Evolutionary conservation across 148 eudicot genomes (phyloP).

Genomic region (Rhododendron mucronatum): DNA sequence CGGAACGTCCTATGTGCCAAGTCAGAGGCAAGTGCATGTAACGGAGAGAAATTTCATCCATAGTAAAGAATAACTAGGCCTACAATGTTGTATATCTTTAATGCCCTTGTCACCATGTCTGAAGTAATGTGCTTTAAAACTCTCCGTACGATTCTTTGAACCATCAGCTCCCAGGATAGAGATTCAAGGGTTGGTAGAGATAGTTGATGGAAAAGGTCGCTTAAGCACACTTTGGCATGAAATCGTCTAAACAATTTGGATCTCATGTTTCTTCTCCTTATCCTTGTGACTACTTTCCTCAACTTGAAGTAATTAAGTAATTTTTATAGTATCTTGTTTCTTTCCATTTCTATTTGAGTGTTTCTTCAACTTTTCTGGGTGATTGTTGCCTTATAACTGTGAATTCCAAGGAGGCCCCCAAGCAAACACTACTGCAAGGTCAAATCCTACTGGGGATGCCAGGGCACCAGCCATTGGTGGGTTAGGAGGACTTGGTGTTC

Average conservation of each 20-base stretch:
- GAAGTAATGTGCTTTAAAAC: neutral
- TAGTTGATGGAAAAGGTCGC: neutral
- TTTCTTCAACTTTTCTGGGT: neutral
- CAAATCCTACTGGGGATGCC: slow-evolving; percentile 52
- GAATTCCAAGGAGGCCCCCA: slow-evolving; percentile 48
- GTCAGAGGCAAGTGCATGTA: neutral
- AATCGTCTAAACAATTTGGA: neutral
- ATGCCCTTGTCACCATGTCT: neutral
- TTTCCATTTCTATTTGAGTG: neutral
- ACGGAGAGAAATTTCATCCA: neutral
- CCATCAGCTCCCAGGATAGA: neutral
- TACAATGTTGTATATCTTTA: neutral
- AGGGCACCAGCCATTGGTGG: slow-evolving; percentile 64
- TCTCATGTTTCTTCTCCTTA: neutral
- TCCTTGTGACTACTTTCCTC: neutral
- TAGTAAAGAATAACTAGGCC: neutral
- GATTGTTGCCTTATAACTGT: slow-evolving; percentile 9
- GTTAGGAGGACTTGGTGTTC: slow-evolving; percentile 62
- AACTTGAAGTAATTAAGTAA: neutral
- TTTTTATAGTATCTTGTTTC: neutral
- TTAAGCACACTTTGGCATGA: neutral
- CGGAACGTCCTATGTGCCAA: neutral
- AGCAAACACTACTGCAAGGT: slow-evolving; percentile 57
- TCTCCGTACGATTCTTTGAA: neutral
- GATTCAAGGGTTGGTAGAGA: neutral